phyloP scores from a whole-genome alignment of 768 basidiomycete genomes.

The Hirschioporus abietinus region DNA sequence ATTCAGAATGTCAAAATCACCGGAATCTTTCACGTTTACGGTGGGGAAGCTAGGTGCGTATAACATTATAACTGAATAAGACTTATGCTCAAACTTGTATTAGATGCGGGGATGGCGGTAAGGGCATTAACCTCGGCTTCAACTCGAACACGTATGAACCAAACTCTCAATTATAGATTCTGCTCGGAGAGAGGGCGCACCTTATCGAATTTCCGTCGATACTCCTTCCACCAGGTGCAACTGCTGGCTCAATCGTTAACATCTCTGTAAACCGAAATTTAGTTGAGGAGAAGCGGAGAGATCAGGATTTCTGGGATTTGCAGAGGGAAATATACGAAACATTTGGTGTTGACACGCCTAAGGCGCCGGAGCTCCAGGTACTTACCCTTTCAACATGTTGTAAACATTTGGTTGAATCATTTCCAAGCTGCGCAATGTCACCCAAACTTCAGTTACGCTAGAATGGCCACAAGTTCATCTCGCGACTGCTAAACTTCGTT shows the following conservation, averaged over 20 bases:
- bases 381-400: conserved; percentile 13
- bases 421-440: conserved; percentile 78
- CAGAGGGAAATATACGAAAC: conserved; percentile 74
- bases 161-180: conserved; percentile 48
- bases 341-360: conserved; percentile 66
- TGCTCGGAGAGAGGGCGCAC: conserved; percentile 90
- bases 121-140: conserved; percentile 14
- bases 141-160: conserved; percentile 15
- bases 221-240: conserved; percentile 85
- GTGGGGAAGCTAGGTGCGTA: conserved; percentile 86
- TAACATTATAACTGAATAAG: neutral
- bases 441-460: conserved; percentile 93
- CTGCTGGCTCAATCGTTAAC: conserved; percentile 93
- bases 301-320: conserved; percentile 77
- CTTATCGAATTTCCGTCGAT: conserved; percentile 98
- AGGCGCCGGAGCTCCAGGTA: conserved; percentile 71
- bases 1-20: conserved; percentile 21
- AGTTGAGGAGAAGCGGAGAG: conserved; percentile 75
- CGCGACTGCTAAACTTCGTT: conserved; percentile 80
- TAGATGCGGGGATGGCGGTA: conserved; percentile 95
- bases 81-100: conserved; percentile 10
- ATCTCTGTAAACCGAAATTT: conserved; percentile 91
- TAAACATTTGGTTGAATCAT: neutral
- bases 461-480: conserved; percentile 90
- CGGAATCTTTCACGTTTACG: conserved; percentile 83